Conservation (phyloP, 192 early-diverging fungal genomes). For the Gigaspora rosea region DNA sequence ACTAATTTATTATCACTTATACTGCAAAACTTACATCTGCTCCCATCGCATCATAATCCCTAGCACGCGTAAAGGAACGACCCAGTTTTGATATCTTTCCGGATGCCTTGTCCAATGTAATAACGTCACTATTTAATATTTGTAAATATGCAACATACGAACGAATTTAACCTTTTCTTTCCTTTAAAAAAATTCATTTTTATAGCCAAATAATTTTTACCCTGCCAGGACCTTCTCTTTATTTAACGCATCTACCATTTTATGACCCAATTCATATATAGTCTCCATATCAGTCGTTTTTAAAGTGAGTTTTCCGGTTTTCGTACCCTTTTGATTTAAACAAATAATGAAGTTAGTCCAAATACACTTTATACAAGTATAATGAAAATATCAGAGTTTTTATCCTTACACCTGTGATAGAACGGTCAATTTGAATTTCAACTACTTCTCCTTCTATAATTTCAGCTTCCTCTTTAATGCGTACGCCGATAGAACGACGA, state of each 20-base stretch:
- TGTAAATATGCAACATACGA: background rate
- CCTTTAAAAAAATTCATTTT: background rate
- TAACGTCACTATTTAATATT: constrained; percentile 72
- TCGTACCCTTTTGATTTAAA: constrained; percentile 65
- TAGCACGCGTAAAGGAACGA: constrained; percentile 93
- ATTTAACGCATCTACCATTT: constrained; percentile 97
- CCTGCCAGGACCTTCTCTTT: constrained; percentile 98
- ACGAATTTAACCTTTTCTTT: background rate
- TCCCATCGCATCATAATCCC: constrained; percentile 98
- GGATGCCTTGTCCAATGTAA: constrained; percentile 97
- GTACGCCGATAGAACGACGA: constrained; percentile 93
- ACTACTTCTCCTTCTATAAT: constrained; percentile 99
- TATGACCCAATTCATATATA: constrained; percentile 96
- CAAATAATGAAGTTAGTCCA: background rate
- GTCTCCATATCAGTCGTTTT: constrained; percentile 99
- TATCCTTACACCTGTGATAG: constrained; percentile 78
- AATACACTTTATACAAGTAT: no score
- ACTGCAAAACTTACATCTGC: constrained; percentile 67
- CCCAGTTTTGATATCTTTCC: constrained; percentile 95
- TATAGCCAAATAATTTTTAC: constrained; percentile 41
- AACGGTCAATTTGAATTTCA: constrained; percentile 95
- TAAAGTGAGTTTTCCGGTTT: constrained; percentile 95
- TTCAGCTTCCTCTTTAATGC: constrained; percentile 99
- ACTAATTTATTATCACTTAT: no score
- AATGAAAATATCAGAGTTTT: no score